A percentile compares a stretch with the other conserved stretches of the same genome.
These are phyloP conservation scores for Saitozyma sp. DNA, from an alignment of 768 basidiomycete species.

Conservation along the genomic window DNA sequence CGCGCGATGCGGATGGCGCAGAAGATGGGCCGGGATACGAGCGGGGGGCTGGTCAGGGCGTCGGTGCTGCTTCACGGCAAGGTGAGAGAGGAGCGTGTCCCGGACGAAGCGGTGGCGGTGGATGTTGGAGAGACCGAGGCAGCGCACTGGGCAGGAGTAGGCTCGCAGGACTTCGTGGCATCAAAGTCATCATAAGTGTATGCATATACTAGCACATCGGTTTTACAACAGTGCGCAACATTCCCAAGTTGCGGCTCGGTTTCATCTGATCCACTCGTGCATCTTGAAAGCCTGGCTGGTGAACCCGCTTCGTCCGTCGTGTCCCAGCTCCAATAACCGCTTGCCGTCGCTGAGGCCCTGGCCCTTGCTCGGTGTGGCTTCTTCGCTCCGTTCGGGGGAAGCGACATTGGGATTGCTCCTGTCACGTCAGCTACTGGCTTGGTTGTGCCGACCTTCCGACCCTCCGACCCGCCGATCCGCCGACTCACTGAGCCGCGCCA, in stretches of 20 bases:
- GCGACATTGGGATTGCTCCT: not conserved
- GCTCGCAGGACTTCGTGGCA: not conserved
- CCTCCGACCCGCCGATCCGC: not conserved
- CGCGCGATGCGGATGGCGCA: not conserved
- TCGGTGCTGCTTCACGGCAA: too few species aligned
- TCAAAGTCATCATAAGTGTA: conserved; percentile 1
- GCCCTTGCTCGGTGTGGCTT: not conserved
- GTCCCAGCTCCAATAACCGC: conserved; percentile 41
- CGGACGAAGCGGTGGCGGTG: too few species aligned
- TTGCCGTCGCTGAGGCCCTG: conserved; percentile 16
- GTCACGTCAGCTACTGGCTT: not conserved
- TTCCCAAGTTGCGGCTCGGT: not conserved
- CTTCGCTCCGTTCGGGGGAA: not conserved
- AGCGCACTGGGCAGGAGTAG: too few species aligned
- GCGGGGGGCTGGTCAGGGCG: too few species aligned
- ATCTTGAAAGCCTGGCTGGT: conserved; percentile 66
- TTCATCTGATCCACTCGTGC: conserved; percentile 73
- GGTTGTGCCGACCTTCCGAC: too few species aligned
- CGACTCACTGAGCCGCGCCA: conserved; percentile 59
- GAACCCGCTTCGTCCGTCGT: conserved; percentile 76
- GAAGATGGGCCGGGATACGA: not conserved
- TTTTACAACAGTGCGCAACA: not conserved
- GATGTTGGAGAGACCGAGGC: too few species aligned
- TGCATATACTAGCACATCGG: not conserved
- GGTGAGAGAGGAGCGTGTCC: too few species aligned